Evolutionary conservation across 306 rosid genomes (phyloP).

Genomic region (Cicer cuneatum): DNA sequence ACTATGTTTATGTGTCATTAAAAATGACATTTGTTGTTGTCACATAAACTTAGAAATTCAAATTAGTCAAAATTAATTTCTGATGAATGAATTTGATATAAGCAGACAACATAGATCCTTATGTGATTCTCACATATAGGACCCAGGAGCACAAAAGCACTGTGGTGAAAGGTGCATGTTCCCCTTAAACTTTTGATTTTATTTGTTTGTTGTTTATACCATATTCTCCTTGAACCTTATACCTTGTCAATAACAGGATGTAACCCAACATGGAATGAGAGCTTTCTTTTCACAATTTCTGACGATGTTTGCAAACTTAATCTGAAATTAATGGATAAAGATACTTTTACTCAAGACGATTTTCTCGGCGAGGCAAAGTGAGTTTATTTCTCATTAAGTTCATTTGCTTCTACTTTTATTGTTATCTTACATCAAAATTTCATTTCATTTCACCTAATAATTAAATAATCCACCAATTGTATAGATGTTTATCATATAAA

Average conservation of each 20-base stretch:
- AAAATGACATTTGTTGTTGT: not conserved
- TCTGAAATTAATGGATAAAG: slow-evolving; percentile 45
- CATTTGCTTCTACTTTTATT: no score
- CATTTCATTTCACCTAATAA: not conserved
- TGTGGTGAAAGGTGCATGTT: slow-evolving; percentile 25
- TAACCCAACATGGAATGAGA: slow-evolving; percentile 43
- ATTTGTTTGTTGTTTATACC: not conserved
- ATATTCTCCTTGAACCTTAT: not conserved
- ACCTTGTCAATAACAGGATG: slow-evolving; percentile 27
- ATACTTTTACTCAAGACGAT: slow-evolving; percentile 35
- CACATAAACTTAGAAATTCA: not conserved
- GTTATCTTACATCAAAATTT: not conserved
- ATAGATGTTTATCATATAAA: no score
- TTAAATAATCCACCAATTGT: no score
- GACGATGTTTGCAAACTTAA: slow-evolving; percentile 33
- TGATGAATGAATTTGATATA: slow-evolving; percentile 7
- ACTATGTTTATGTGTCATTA: no score
- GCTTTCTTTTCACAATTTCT: slow-evolving; percentile 41
- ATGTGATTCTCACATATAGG: slow-evolving; percentile 44
- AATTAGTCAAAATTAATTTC: not conserved
- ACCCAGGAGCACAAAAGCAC: slow-evolving; percentile 44
- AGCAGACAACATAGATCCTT: slow-evolving; percentile 43
- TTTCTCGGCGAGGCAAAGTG: slow-evolving; percentile 46
- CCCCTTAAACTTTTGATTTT: not conserved
- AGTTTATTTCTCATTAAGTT: not conserved